Conservation (phyloP, 257 asterid species). For the Solanum piurae region DNA sequence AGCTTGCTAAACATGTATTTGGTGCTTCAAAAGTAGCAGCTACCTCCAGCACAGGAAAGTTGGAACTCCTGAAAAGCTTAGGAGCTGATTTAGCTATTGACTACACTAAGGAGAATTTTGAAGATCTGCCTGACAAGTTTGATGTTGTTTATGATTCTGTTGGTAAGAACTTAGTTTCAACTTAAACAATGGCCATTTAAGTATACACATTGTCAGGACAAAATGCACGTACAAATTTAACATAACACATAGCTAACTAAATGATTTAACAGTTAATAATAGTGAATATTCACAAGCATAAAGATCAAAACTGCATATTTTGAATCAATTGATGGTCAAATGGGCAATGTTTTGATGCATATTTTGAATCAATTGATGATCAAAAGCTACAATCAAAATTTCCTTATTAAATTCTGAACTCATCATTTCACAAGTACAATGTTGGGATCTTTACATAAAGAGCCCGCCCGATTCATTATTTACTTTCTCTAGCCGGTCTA, state of each 20-base stretch:
- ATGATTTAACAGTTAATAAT: neutral
- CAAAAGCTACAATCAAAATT: neutral
- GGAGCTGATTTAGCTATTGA: conserved; percentile 82
- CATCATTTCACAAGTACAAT: neutral
- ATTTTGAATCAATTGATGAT: neutral
- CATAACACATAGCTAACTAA: neutral
- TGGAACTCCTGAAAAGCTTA: conserved; percentile 59
- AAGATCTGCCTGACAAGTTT: conserved; percentile 58
- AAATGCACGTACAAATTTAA: neutral
- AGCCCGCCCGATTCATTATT: neutral
- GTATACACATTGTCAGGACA: neutral
- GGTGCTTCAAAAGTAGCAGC: conserved; percentile 91
- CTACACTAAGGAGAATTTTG: conserved; percentile 73
- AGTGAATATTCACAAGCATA: neutral
- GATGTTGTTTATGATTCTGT: conserved; percentile 80
- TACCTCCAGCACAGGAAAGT: conserved; percentile 60
- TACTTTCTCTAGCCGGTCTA: neutral
- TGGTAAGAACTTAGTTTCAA: conserved; percentile 36
- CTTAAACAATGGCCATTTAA: neutral
- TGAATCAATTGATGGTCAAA: neutral
- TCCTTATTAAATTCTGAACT: neutral
- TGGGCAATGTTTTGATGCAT: neutral
- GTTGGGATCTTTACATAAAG: neutral
- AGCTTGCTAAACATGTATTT: conserved; percentile 83
- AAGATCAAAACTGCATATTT: neutral